Evolutionary conservation across 257 asterid genomes (phyloP).

Genomic region (Jasminum sambac): DNA sequence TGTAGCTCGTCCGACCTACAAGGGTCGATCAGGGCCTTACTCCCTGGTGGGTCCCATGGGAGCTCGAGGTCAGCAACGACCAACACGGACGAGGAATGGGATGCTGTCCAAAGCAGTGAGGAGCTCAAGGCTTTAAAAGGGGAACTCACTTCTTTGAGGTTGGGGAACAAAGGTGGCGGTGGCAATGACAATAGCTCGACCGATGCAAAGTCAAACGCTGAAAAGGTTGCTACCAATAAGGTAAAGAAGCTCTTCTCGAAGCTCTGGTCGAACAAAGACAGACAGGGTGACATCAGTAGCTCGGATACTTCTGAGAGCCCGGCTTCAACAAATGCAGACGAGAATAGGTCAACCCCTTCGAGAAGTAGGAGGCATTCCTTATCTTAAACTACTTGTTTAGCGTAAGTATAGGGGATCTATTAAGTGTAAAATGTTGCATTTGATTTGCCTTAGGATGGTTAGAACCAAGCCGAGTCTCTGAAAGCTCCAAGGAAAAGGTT

Average conservation of each 20-base stretch:
- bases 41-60: constrained; percentile 58
- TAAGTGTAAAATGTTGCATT: constrained; percentile 18
- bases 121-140: constrained; percentile 67
- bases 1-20: constrained; percentile 48
- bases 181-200: constrained; percentile 20
- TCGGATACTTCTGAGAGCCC: constrained; percentile 86
- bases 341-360: constrained; percentile 59
- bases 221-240: constrained; percentile 46
- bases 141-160: constrained; percentile 58
- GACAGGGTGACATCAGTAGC: constrained; percentile 69
- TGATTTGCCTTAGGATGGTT: constrained; percentile 10
- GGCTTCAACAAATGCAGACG: constrained; percentile 72
- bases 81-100: constrained; percentile 85
- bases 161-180: constrained; percentile 34
- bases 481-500: constrained; percentile 7
- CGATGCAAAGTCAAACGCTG: constrained; percentile 35
- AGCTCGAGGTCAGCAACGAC: constrained; percentile 83
- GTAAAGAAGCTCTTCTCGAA: constrained; percentile 59
- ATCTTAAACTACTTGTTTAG: constrained; percentile 24
- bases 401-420: constrained; percentile 6
- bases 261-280: constrained; percentile 80
- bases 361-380: constrained; percentile 58
- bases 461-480: constrained; percentile 2
- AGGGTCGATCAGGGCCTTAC: constrained; percentile 41
- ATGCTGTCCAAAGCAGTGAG: constrained; percentile 58